These are phyloP conservation scores for Eutrema heterophyllum DNA, from an alignment of 345 rosid species.

Conservation along the genomic window DNA sequence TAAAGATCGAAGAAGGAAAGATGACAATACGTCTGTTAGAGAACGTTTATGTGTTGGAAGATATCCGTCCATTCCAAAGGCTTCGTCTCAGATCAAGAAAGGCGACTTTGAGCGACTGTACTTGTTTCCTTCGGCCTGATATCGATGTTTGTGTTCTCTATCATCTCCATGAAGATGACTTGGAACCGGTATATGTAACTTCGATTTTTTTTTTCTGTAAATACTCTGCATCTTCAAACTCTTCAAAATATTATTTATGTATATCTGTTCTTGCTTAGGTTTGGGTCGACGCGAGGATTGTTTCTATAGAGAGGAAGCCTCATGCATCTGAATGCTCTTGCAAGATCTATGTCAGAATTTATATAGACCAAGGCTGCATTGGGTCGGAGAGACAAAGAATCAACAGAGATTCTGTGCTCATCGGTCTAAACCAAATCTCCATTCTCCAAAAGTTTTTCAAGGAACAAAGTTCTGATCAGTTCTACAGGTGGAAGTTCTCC, in stretches of 20 bases:
- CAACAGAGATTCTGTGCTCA: slow-evolving; percentile 40
- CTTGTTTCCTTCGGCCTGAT: slow-evolving; percentile 69
- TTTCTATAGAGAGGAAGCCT: slow-evolving; percentile 70
- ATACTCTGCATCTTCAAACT: neutral
- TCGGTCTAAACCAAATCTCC: slow-evolving; percentile 52
- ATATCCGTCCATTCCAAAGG: slow-evolving; percentile 48
- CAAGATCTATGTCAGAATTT: slow-evolving; percentile 48
- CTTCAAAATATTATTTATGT: neutral
- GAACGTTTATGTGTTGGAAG: slow-evolving; percentile 25
- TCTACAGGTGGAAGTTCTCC: slow-evolving; percentile 61
- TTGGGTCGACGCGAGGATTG: slow-evolving; percentile 76
- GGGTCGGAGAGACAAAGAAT: slow-evolving; percentile 56
- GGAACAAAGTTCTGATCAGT: slow-evolving; percentile 40
- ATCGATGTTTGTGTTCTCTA: slow-evolving; percentile 71
- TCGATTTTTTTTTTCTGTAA: neutral
- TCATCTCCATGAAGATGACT: slow-evolving; percentile 4
- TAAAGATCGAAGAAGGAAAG: slow-evolving; percentile 52
- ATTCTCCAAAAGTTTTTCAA: slow-evolving; percentile 62
- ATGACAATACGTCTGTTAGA: slow-evolving; percentile 44
- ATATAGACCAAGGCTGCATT: slow-evolving; percentile 50
- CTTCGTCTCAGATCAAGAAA: slow-evolving; percentile 73
- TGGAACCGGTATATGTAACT: slow-evolving; percentile 31
- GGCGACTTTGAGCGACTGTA: slow-evolving; percentile 64
- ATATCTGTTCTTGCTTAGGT: slow-evolving; percentile 40
- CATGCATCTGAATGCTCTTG: slow-evolving; percentile 62